Evolutionary conservation across 495 filamentous ascomycete genomes (phyloP).

Genomic region (Annulohypoxylon maeteangense): DNA sequence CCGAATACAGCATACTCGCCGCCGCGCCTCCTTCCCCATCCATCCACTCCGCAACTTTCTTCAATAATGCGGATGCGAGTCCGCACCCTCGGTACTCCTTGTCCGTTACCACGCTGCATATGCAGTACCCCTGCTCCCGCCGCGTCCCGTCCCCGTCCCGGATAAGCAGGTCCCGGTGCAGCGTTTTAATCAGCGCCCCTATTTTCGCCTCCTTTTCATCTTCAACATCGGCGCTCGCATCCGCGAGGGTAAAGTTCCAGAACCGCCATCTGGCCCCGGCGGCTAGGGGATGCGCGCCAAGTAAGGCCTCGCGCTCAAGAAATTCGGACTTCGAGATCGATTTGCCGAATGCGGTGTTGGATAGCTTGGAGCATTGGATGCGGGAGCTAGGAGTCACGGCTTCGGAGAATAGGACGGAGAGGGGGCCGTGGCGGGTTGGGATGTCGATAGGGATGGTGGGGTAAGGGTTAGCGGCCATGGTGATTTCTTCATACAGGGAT

Average conservation of each 20-base stretch:
- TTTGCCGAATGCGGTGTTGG: conserved; percentile 32
- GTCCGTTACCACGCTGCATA: conserved; percentile 38
- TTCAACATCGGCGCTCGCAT: not conserved
- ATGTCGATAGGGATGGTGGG: not conserved
- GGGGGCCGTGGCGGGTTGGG: not conserved
- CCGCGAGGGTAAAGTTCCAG: conserved; percentile 28
- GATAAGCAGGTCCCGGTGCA: conserved; percentile 34
- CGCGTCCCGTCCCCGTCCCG: conserved; percentile 10
- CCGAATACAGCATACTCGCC: conserved; percentile 43
- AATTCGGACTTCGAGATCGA: conserved; percentile 10
- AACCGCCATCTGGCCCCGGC: conserved; percentile 23
- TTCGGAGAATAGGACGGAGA: conserved; percentile 29
- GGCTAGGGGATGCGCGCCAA: conserved; percentile 11
- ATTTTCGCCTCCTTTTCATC: conserved; percentile 23
- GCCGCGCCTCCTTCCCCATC: conserved; percentile 35
- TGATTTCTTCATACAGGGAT: not conserved
- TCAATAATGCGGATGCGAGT: conserved; percentile 34
- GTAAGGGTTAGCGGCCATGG: not conserved
- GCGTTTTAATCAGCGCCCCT: conserved; percentile 36
- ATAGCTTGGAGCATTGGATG: conserved; percentile 24
- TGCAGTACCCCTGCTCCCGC: conserved; percentile 38
- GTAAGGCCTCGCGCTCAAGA: conserved; percentile 24
- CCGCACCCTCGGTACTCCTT: conserved; percentile 34
- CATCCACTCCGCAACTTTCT: conserved; percentile 40
- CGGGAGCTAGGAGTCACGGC: conserved; percentile 17